Conservation (phyloP, 2,329 filamentous ascomycete species). For the Cryphonectria radicalis region DNA sequence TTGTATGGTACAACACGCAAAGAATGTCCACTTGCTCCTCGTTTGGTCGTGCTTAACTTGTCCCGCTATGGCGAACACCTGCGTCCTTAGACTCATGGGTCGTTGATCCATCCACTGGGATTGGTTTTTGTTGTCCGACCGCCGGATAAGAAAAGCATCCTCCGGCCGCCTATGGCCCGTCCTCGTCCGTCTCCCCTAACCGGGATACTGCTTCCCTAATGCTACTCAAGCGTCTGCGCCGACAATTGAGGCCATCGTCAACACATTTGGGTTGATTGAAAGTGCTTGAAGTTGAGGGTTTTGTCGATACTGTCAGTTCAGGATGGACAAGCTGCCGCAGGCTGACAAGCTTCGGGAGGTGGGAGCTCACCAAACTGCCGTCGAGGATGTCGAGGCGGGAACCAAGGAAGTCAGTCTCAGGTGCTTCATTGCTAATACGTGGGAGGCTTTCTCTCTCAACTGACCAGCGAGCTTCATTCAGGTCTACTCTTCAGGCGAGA, state of each 20-base stretch:
- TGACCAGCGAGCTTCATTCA: background rate
- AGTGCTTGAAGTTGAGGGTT: background rate
- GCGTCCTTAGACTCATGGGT: background rate
- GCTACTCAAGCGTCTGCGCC: background rate
- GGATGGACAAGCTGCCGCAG: slow-evolving; percentile 1
- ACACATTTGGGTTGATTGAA: background rate
- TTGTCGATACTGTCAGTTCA: background rate
- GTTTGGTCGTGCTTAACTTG: background rate
- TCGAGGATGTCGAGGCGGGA: slow-evolving; percentile 23
- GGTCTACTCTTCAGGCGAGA: background rate
- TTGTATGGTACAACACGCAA: background rate
- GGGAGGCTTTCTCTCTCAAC: background rate
- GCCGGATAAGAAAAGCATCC: background rate
- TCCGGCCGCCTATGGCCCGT: background rate
- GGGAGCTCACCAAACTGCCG: background rate
- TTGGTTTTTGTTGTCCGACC: background rate
- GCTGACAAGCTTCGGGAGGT: background rate
- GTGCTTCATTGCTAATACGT: background rate
- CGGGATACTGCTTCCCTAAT: background rate
- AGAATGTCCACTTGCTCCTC: background rate
- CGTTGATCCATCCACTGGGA: background rate
- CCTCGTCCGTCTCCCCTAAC: no score
- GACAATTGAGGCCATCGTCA: background rate
- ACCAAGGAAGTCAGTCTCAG: slow-evolving; percentile 17
- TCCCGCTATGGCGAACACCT: background rate